Percentiles rank a stretch among this genome's conserved stretches.
These are phyloP conservation scores for Kwoniella botswanensis DNA, from an alignment of 768 basidiomycete genomes.

Conservation along the genomic window DNA sequence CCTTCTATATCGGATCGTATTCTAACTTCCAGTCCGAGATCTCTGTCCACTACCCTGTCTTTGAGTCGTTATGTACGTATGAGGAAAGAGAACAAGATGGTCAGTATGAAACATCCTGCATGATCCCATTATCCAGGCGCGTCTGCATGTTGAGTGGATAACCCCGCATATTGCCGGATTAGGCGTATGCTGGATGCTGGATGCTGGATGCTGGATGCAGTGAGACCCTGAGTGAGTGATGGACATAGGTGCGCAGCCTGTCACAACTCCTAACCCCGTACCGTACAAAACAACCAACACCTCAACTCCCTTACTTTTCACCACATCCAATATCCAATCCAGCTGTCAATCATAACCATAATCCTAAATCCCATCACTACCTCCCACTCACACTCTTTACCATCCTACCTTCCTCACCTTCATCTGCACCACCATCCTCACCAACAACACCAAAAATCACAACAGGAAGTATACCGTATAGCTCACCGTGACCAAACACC, in stretches of 20 bases:
- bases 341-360: background rate
- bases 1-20: background rate
- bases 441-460: background rate
- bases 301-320: background rate
- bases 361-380: background rate
- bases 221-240: constrained; percentile 1
- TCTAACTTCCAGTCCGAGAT: background rate
- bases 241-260: background rate
- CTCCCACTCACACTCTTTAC: background rate
- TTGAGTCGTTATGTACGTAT: background rate
- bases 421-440: background rate
- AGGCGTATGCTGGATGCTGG: constrained; percentile 4
- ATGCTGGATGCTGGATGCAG: background rate
- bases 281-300: background rate
- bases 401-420: background rate
- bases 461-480: background rate
- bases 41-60: background rate
- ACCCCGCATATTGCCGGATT: constrained; percentile 23
- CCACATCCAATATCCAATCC: background rate
- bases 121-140: background rate
- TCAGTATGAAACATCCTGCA: background rate
- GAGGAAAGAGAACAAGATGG: background rate
- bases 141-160: background rate
- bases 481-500: background rate
- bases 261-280: background rate